Conservation (phyloP, 495 filamentous ascomycete species). For the Lasiosphaeria hispida region DNA sequence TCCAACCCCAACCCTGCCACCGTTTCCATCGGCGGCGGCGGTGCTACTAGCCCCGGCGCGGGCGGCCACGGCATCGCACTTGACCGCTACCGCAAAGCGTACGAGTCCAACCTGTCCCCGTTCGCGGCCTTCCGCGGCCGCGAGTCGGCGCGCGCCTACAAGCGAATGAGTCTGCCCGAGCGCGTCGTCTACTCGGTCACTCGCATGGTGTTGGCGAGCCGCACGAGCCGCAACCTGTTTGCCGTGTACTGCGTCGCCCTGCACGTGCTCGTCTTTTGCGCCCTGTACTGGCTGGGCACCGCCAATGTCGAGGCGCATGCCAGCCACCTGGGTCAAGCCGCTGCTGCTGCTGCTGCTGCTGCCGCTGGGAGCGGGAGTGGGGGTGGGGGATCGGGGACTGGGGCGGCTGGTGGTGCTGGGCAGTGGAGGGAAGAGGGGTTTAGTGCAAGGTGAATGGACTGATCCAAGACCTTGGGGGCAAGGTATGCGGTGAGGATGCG, state of each 20-base stretch:
- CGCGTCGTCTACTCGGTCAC: conserved; percentile 87
- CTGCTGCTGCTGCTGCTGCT: conserved; percentile 31
- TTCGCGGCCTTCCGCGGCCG: conserved; percentile 93
- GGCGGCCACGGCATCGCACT: conserved; percentile 60
- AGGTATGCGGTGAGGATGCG: not conserved
- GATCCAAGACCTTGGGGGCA: not conserved
- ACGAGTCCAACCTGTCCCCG: conserved; percentile 91
- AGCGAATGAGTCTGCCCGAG: conserved; percentile 90
- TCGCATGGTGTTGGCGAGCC: conserved; percentile 82
- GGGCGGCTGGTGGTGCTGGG: conserved; percentile 21
- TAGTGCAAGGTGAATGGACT: conserved; percentile 19
- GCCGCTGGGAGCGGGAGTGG: conserved; percentile 13
- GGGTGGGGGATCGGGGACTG: conserved; percentile 19
- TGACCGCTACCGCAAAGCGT: conserved; percentile 87
- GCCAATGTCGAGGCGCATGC: conserved; percentile 39
- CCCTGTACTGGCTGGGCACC: conserved; percentile 81
- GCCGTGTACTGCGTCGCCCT: conserved; percentile 89
- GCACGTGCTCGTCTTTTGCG: conserved; percentile 80
- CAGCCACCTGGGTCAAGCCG: conserved; percentile 31
- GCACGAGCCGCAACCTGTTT: conserved; percentile 90
- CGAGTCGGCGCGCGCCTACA: conserved; percentile 88
- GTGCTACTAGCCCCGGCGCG: conserved; percentile 18
- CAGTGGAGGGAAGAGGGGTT: conserved; percentile 42
- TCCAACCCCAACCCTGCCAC: conserved; percentile 73
- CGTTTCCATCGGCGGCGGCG: conserved; percentile 52